Base-by-base conservation (phyloP, 805 yeast species). In the Wickerhamomyces xylosicus region DNA sequence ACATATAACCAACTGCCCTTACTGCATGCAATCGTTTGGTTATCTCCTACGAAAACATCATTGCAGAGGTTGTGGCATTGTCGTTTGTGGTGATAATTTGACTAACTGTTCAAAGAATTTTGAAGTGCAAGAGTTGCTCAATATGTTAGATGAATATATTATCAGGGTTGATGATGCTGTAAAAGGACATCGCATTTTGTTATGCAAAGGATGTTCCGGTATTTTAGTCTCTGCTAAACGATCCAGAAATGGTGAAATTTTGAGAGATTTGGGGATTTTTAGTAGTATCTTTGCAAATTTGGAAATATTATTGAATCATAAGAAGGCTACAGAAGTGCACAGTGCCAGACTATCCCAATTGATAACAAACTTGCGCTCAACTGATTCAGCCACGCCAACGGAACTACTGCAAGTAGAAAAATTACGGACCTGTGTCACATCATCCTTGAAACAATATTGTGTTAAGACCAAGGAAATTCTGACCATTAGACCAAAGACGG, bases 1-100 rank as follows among this genome's bases (percentile, higher is more conserved):
- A 3, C 49, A 50, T 3, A 68, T 69, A 0, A 48, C 62, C 0
- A 60, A 64, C 39, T 90, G 98, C 54, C 64, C 70, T 7, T 62
- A 83, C 7, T 90, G 98, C 50, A 56, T 63, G 13, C 63, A 66
- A 11, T 50, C 53, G 22, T 92, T 86, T 56, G 64, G 70, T 10
- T 59, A 82, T 34, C 54, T 75, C 0, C 48, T 72, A 19, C 63
- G 97, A 37, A 85, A 81, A 47, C 97, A 92, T 55, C 98, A 90
- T 56, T 92, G 98, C 57, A 64, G 97, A 29, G 57, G 87, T 19
- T 90, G 98, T 63, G 97, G 97, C 0, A 53, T 59, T 20, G 74
- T 83, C 2, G 85, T 86, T 0, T 90, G 97, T 61, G 94, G 81
- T 19, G 79, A 78, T 47, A 48, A 57, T 37, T 61, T 43, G 36